Evolutionary conservation across 306 rosid genomes (phyloP).

Genomic region (Begonia fuchsioides): DNA sequence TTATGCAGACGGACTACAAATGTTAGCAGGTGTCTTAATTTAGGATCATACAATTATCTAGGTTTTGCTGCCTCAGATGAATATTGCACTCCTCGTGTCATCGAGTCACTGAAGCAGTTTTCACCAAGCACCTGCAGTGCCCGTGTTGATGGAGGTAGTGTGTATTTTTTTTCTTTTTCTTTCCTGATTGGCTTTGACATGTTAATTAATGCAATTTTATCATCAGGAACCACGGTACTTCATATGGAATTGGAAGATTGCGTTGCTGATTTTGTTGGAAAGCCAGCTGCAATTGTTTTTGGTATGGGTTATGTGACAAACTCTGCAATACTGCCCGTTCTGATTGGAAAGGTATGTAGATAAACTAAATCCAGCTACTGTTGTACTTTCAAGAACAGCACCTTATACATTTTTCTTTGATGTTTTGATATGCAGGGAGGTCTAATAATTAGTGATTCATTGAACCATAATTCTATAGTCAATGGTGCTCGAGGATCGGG

Average conservation of each 20-base stretch:
- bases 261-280: slow-evolving; percentile 52
- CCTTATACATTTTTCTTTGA: not conserved
- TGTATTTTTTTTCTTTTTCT: slow-evolving; percentile 8
- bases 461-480: slow-evolving; percentile 81
- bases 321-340: slow-evolving; percentile 76
- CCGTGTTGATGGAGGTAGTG: slow-evolving; percentile 71
- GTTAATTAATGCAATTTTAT: slow-evolving; percentile 1
- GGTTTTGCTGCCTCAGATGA: slow-evolving; percentile 94
- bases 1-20: slow-evolving; percentile 52
- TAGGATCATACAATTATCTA: slow-evolving; percentile 89
- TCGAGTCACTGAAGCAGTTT: slow-evolving; percentile 47
- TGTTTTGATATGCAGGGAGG: slow-evolving; percentile 37
- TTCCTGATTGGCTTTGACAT: not conserved
- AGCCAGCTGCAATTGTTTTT: slow-evolving; percentile 71
- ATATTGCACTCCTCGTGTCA: slow-evolving; percentile 75
- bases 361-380: not conserved
- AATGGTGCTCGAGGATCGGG: slow-evolving; percentile 94
- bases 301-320: slow-evolving; percentile 94
- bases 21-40: slow-evolving; percentile 55
- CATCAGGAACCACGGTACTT: slow-evolving; percentile 47
- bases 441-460: slow-evolving; percentile 79
- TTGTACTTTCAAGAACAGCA: not conserved
- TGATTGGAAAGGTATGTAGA: slow-evolving; percentile 49
- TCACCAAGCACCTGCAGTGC: slow-evolving; percentile 85
- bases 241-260: slow-evolving; percentile 58